Base-by-base conservation (phyloP, 371 early-diverging fungal genomes). In the Funneliformis caledonium region DNA sequence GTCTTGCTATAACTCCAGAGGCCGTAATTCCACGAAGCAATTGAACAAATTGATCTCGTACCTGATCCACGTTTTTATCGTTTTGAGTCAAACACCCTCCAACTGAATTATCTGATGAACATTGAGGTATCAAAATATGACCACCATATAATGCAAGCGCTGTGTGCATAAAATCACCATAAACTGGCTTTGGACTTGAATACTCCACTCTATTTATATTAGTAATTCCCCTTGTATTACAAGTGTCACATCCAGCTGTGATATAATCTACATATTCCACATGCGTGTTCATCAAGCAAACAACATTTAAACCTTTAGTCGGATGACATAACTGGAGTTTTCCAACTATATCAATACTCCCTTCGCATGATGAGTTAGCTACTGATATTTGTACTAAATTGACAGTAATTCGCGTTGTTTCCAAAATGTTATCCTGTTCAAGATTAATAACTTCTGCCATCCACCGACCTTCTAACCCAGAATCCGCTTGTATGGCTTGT, bases 101-200 rank as follows among this genome's bases (percentile, higher is more conserved):
- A 31, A 22, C n/a, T n/a, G n/a, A 26, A 64, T 64, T 64, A 64
- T n/a, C 64, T 64, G 33, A 26, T 11, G 10, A 11, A 16, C 64
- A 64, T 26, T 10, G 7, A 33, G 64, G 64, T 33, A 64, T 10
- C 33, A 64, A 22, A 6, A 64, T 33, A 64, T 64, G 22, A 4
- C 64, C 64, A 64, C 33, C 64, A 64, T 64, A 64, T 33, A 22
- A 31, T 12, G 64, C 64, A n/a, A 64, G 22, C 26, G 64, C n/a
- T 31, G n/a, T 1, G 26, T 64, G 64, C 33, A 64, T 33, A 64
- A 31, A 64, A 12, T 64, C 64, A 10, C 64, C 33, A 33, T 64
- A 64, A 10, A 64, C 64, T 0, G 64, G 64, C 3, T 22, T 64
- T 9, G 64, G 64, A 9, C 33, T 64, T 8, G 64, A 64, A 9